Evolutionary conservation across 2,329 filamentous ascomycete genomes (phyloP).

Genomic region (Metarhizium humberi): DNA sequence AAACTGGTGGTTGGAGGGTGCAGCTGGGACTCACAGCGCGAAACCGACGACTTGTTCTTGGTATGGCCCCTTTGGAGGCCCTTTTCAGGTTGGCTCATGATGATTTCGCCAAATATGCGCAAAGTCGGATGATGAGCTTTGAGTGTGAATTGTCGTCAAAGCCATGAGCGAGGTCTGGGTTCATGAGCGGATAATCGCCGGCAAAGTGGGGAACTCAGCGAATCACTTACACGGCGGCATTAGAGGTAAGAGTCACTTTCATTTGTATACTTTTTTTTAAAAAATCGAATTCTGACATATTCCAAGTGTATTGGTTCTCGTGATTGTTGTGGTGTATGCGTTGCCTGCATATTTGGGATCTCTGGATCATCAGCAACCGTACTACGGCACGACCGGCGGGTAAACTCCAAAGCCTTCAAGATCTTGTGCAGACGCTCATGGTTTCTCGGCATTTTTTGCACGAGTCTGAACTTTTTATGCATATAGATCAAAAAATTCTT

Average conservation of each 20-base stretch:
- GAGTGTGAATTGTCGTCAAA: not conserved
- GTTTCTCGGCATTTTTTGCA: too few species aligned
- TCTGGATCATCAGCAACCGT: too few species aligned
- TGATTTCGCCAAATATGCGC: not conserved
- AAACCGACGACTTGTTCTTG: constrained; percentile 6
- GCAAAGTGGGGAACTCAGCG: not conserved
- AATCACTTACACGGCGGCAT: not conserved
- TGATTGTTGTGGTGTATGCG: too few species aligned
- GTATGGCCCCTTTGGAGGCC: constrained; percentile 1
- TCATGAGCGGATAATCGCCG: constrained; percentile 1
- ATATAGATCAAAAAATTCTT: too few species aligned
- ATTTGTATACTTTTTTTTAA: not conserved
- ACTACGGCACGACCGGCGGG: too few species aligned
- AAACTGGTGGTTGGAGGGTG: not conserved
- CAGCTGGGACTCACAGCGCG: constrained; percentile 6
- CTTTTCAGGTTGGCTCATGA: constrained; percentile 6
- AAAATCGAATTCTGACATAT: not conserved
- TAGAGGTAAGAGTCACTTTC: too few species aligned
- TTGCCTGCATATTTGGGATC: too few species aligned
- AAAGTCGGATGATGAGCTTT: not conserved
- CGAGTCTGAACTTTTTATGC: too few species aligned
- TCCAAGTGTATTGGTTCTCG: too few species aligned
- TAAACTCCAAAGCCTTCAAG: too few species aligned
- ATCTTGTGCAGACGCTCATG: too few species aligned
- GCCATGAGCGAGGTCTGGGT: not conserved